phyloP scores from a whole-genome alignment of 2,329 filamentous ascomycete genomes.

The Talaromyces pinophilus region DNA sequence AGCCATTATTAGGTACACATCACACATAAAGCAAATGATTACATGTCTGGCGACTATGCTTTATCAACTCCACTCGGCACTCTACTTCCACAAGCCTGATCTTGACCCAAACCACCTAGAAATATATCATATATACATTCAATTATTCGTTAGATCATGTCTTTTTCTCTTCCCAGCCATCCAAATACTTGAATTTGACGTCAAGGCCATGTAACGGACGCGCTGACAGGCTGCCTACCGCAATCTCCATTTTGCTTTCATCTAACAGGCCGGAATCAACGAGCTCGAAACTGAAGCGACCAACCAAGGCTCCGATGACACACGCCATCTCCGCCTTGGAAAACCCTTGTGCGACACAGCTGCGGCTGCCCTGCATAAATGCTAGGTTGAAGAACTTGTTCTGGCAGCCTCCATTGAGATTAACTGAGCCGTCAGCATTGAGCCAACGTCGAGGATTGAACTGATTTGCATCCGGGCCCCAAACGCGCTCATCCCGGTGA shows the following conservation, averaged over 20 bases:
- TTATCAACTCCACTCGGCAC: not conserved
- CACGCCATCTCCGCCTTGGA: slow-evolving; percentile 24
- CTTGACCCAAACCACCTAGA: not conserved
- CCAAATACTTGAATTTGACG: slow-evolving; percentile 4
- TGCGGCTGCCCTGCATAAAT: slow-evolving; percentile 26
- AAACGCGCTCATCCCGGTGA: slow-evolving; percentile 7
- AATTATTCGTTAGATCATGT: not conserved
- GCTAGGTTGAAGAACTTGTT: slow-evolving; percentile 26
- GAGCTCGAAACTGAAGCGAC: slow-evolving; percentile 7
- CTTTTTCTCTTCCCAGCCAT: not conserved
- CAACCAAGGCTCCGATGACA: slow-evolving; percentile 11
- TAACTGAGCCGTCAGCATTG: not conserved
- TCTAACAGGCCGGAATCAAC: not conserved
- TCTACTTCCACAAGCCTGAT: not conserved
- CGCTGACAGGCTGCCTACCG: slow-evolving; percentile 8
- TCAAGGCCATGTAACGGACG: slow-evolving; percentile 5
- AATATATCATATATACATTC: not conserved
- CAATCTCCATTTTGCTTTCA: slow-evolving; percentile 11
- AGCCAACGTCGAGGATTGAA: slow-evolving; percentile 18
- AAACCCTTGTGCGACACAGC: slow-evolving; percentile 27
- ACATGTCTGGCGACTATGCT: not conserved
- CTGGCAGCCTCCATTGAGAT: slow-evolving; percentile 23
- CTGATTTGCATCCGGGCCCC: slow-evolving; percentile 13
- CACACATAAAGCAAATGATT: not conserved
- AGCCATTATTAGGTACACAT: not conserved